A percentile compares a stretch with the other conserved stretches of the same genome.
Evolutionary conservation across 495 filamentous ascomycete species (phyloP).

Genomic region (Pyrenula aspistea): DNA sequence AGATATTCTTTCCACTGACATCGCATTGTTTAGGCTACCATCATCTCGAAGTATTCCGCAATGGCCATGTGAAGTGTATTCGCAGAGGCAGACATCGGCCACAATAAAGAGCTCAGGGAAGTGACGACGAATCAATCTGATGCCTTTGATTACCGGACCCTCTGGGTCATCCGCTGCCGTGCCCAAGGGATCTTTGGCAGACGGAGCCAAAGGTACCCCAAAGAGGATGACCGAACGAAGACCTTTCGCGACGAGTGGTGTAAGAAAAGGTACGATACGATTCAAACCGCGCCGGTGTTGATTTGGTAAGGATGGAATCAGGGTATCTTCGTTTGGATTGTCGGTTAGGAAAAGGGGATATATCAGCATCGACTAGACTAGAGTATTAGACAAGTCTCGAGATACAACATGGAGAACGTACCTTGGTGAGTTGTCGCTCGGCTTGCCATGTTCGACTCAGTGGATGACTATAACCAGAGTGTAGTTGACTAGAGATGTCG

Average conservation of each 20-base stretch:
- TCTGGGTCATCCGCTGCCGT: constrained; percentile 88
- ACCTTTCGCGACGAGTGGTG: constrained; percentile 76
- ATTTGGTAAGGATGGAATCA: constrained; percentile 79
- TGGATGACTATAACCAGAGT: constrained; percentile 89
- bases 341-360: constrained; percentile 96
- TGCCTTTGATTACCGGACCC: constrained; percentile 79
- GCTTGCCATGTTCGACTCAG: constrained; percentile 89
- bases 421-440: constrained; percentile 94
- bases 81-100: constrained; percentile 91
- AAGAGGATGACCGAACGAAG: constrained; percentile 90
- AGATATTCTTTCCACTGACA: constrained; percentile 85
- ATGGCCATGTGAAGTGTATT: constrained; percentile 98
- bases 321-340: constrained; percentile 78
- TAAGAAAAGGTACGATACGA: constrained; percentile 69
- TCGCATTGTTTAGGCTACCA: constrained; percentile 78
- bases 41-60: constrained; percentile 92
- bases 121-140: constrained; percentile 64
- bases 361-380: constrained; percentile 80
- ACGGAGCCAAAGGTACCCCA: constrained; percentile 71
- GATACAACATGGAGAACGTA: constrained; percentile 18
- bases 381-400: neutral
- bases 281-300: constrained; percentile 83
- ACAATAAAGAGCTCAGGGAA: constrained; percentile 87
- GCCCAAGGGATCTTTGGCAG: constrained; percentile 79
- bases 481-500: constrained; percentile 88